Conservation (phyloP, 257 asterid species). For the Solanum etuberosum region DNA sequence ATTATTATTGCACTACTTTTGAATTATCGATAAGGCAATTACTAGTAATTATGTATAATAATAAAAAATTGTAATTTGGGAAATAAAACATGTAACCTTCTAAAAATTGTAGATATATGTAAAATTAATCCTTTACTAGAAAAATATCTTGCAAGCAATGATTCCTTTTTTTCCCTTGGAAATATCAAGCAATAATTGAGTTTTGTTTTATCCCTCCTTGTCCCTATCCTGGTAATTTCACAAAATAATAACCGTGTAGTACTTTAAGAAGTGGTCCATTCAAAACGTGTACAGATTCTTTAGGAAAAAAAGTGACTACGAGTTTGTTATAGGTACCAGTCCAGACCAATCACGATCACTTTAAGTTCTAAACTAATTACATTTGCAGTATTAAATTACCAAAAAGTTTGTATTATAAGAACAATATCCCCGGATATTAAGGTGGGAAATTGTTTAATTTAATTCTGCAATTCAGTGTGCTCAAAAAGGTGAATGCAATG, state of each 20-base stretch:
- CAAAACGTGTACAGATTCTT: background rate
- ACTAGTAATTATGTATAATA: background rate
- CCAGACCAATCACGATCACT: background rate
- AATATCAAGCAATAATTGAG: background rate
- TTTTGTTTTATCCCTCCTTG: background rate
- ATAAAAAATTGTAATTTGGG: background rate
- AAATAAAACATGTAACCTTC: background rate
- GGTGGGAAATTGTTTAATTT: background rate
- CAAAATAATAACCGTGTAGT: background rate
- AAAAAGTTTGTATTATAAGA: background rate
- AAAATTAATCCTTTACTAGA: background rate
- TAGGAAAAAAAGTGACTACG: background rate
- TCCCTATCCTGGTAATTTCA: background rate
- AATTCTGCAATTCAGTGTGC: background rate
- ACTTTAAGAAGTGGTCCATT: background rate
- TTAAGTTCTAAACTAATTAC: background rate
- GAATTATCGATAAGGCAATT: background rate
- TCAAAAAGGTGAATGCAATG: background rate
- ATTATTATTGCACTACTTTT: background rate
- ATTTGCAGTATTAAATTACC: background rate
- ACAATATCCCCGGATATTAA: background rate
- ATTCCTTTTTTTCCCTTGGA: background rate
- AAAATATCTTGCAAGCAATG: background rate
- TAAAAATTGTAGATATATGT: background rate
- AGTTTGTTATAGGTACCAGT: background rate